These are phyloP conservation scores for Boechera divaricarpa DNA, from an alignment of 345 rosid species.

Conservation along the genomic window DNA sequence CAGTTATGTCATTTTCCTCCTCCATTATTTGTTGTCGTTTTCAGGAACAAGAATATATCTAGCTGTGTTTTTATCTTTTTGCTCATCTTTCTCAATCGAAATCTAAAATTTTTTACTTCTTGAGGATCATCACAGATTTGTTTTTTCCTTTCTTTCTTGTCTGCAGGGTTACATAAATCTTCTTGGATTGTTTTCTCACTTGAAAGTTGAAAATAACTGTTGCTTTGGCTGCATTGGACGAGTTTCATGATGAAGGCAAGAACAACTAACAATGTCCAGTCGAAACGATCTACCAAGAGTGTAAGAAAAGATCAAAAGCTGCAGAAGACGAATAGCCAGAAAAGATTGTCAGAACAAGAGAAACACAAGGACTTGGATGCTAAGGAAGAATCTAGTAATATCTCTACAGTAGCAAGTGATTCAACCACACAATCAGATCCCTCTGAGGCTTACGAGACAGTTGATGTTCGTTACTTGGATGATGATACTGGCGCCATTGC, in stretches of 20 bases:
- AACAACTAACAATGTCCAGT: constrained; percentile 55
- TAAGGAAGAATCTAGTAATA: constrained; percentile 46
- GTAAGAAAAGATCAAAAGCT: constrained; percentile 58
- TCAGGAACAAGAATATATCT: constrained; percentile 29
- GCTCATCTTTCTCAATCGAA: constrained; percentile 12
- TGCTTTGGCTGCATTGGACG: constrained; percentile 47
- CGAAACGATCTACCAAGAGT: constrained; percentile 59
- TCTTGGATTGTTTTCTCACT: constrained; percentile 29
- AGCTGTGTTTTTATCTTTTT: constrained; percentile 26
- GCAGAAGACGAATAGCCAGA: constrained; percentile 55
- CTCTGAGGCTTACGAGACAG: constrained; percentile 59
- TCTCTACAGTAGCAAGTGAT: constrained; percentile 55
- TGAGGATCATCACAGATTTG: not conserved
- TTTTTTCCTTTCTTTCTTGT: not conserved
- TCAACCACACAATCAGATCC: constrained; percentile 61
- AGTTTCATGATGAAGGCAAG: constrained; percentile 61
- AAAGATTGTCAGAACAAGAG: constrained; percentile 49
- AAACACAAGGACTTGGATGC: constrained; percentile 53
- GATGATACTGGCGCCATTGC: constrained; percentile 51
- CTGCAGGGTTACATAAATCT: constrained; percentile 31
- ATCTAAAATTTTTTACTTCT: not conserved
- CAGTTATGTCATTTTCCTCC: constrained; percentile 36
- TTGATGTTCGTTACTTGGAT: constrained; percentile 71
- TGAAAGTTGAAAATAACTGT: constrained; percentile 23
- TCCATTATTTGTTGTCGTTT: constrained; percentile 31